Evolutionary conservation across 2,329 filamentous ascomycete species (phyloP).

Genomic region (Talaromyces verruculosus): DNA sequence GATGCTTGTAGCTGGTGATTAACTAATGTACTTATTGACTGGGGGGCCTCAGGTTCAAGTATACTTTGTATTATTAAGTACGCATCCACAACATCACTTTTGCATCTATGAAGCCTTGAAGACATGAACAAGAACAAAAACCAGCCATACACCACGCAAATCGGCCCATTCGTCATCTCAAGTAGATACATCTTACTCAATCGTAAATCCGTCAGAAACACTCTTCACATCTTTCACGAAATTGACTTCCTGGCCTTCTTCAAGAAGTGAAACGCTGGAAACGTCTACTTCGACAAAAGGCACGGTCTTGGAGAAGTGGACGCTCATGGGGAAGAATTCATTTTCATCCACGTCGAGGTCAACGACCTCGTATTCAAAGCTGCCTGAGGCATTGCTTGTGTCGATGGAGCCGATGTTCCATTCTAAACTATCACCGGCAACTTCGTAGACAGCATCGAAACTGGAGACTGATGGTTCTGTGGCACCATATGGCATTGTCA

Average conservation of each 20-base stretch:
- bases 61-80: constrained; percentile 7
- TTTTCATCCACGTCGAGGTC: constrained; percentile 81
- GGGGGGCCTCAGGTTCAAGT: neutral
- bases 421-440: constrained; percentile 86
- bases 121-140: constrained; percentile 4
- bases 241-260: constrained; percentile 45
- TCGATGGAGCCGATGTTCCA: constrained; percentile 90
- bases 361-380: constrained; percentile 93
- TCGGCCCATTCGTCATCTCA: constrained; percentile 21
- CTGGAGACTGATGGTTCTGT: constrained; percentile 86
- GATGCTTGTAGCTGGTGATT: constrained; percentile 10
- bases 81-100: constrained; percentile 15
- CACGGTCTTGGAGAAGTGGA: constrained; percentile 79
- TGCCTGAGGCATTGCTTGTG: constrained; percentile 76
- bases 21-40: neutral
- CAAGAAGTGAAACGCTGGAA: constrained; percentile 42
- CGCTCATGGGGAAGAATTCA: constrained; percentile 97
- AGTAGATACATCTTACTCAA: constrained; percentile 40
- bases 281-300: constrained; percentile 95
- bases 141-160: constrained; percentile 18
- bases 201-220: constrained; percentile 46
- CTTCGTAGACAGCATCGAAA: constrained; percentile 92
- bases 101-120: constrained; percentile 9
- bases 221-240: constrained; percentile 50
- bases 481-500: constrained; percentile 81